phyloP scores from a whole-genome alignment of 192 early-diverging fungal species.

The Physocladia obscura region DNA sequence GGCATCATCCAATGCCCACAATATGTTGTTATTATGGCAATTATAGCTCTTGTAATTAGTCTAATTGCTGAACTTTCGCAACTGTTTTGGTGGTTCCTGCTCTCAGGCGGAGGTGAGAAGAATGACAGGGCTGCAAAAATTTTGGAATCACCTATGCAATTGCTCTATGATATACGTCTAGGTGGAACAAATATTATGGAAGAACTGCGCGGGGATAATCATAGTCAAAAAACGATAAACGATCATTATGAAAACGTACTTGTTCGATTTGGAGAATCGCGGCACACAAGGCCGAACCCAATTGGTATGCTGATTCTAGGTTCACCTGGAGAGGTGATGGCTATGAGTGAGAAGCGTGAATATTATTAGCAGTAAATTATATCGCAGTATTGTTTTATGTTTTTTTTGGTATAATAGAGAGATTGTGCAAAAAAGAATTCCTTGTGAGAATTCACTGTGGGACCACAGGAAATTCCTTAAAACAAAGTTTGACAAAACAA shows the following conservation, averaged over 20 bases:
- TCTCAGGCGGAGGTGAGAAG: slow-evolving; percentile 18
- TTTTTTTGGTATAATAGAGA: no score
- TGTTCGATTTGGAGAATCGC: slow-evolving; percentile 22
- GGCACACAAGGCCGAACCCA: slow-evolving; percentile 21
- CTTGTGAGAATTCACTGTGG: no score
- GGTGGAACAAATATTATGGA: slow-evolving; percentile 15
- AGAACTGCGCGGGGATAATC: neutral
- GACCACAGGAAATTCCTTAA: no score
- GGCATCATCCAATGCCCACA: slow-evolving; percentile 3
- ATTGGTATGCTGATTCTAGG: slow-evolving; percentile 19
- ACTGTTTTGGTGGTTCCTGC: slow-evolving; percentile 26
- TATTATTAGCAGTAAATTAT: slow-evolving; percentile 9
- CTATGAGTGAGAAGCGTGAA: slow-evolving; percentile 23
- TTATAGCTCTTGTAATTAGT: slow-evolving; percentile 3
- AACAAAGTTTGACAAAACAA: no score
- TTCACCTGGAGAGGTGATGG: slow-evolving; percentile 17
- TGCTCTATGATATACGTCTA: slow-evolving; percentile 15
- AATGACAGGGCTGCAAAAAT: slow-evolving; percentile 20
- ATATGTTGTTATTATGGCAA: slow-evolving; percentile 1
- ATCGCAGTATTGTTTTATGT: no score
- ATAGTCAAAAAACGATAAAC: neutral
- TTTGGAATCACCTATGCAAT: slow-evolving; percentile 17
- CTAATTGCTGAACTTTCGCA: slow-evolving; percentile 16
- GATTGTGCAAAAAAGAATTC: slow-evolving; percentile 2
- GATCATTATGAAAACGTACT: slow-evolving; percentile 3